Evolutionary conservation across 176 grass and related monocot species (phyloP), one percentile per base, ranked within the genome.

Genomic region (Rhipidocladum racemiflorum): DNA sequence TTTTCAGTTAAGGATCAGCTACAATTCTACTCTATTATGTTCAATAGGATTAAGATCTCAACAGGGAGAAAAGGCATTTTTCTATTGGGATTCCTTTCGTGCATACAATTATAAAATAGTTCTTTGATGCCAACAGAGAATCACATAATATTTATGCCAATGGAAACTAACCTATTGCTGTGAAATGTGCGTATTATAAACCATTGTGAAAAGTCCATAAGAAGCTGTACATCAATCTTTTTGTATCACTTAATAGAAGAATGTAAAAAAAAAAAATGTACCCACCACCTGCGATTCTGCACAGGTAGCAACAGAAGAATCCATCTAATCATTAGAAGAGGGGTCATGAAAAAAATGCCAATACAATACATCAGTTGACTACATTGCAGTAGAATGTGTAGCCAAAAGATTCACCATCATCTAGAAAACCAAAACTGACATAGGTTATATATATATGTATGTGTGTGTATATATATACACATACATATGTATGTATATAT

Each of bases 361-460:
- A 76, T 29, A 50, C 40, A 75, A 76, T 29, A 50, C 8, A 51
- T 24, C 14, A 61, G n/a, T 56, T 70, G 42, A 5, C 12, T 70
- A 61, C 14, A 17, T 54, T 65, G 27, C 36, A 18, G 55, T 54
- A 62, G 30, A 80, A 60, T 71, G 15, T 61, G 70, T 61, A 87
- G 24, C 72, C 62, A 69, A 50, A 42, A 51, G 25, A 82, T 70
- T 62, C 38, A 50, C 1, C 53, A 50, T 7, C 72, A 51, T 74
- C 18, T 20, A 80, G 76, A 80, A 77, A 70, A 61, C 1, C 50
- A 51, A 51, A 62, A 1, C 4, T 74, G 0, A 34, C 49, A 73
- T 17, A 18, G 12, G 38, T 0, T 66, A 72, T 65, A 80, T 63
- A 76, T 49, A 74, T 35, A 84, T 84, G 34, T 70, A 84, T 80